Evolutionary conservation across 75 land plant genomes (phyloP), one percentile per base, ranked within the genome.

Genomic region (Larix kaempferi): DNA sequence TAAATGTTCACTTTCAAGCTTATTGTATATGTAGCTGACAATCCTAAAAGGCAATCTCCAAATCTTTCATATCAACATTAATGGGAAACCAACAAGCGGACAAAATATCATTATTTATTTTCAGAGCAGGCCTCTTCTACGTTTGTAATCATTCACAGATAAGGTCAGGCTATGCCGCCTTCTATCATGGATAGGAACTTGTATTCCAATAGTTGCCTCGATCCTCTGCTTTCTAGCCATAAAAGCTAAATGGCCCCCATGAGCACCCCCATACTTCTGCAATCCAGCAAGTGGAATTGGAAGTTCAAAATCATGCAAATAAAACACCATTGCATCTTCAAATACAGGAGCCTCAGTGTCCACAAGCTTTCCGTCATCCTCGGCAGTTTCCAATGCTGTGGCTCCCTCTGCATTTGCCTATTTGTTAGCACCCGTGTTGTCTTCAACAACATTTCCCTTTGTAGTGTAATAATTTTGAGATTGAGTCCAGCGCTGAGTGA

Each of bases 401-500:
- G 61, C 71, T 37, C 19, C 63, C 29, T 21, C 61, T 55, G 73
- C 71, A 21, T 76, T 16, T 17, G 19, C 39, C 55, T 74, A 23
- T 71, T 37, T 71, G 73, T 21, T 37, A n/a, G 49, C 49, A 10
- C 25, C 39, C 0, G 62, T 22, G 17, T 59, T 83, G 15, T 7
- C 58, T 3, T 41, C 74, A 3, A 15, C 82, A 6, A 64, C 74
- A 4, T 65, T 64, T 5, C 71, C 71, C 44, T 62, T 77, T 71
- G 78, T 55, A 59, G 71, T 41, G 65, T 89, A 95, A 72, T 95
- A 95, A 77, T 95, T 95, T 64, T 87, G 90, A 4, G 93, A 91
- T 26, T 93, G 88, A 14, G 98, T 95, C 98, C 98, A 95, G 61
- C 98, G 89, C 77, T 95, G 92, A 2, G 98, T 93, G 73, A 95